Evolutionary conservation across 805 yeast genomes (phyloP), one percentile per base, ranked within the genome.

Genomic region (Zygotorulaspora sp.): DNA sequence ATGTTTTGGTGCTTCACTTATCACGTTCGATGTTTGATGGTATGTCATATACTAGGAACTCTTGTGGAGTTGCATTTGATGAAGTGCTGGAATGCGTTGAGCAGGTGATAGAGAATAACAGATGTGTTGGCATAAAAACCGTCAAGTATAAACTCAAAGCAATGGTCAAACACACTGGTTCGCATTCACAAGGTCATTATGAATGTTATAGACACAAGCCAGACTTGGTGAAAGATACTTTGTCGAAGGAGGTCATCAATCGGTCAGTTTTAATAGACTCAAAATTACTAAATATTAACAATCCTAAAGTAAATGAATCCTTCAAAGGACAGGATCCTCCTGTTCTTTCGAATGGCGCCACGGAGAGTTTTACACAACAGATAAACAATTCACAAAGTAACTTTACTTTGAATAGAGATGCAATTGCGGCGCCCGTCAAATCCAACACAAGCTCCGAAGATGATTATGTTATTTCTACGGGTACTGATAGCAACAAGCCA

Each of bases 111-210:
- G 35, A 47, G 35, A 33, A 43, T 30, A 35, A 51, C 32, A 41
- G 40, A 29, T 43, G 47, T 32, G 44, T 42, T 5, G 48, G 50
- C 2, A 39, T 44, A 6, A 34, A 44, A 41, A 61, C 45, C 50
- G 62, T 63, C 43, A 70, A 65, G 27, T 88, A 85, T 57, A 66
- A 67, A 43, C 67, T 92, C 24, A 74, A 72, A 44, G 83, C 96
- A 0, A 66, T 86, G 44, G 78, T 92, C 13, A 74, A 88, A 47
- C 97, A 92, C 57, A 77, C 80, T 31, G 98, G 98, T 0, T 78
- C 90, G 1, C 97, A 89, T 60, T 72, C 79, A 14, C 75, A 78
- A 30, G 97, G 97, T 1, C 97, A 89, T 55, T 89, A 88, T 57
- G 95, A 89, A 52, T 85, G 96, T 51, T 86, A 77, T 57, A 79